Conservation (phyloP, 2,329 filamentous ascomycete species). For the Phialemoniopsis sp. region DNA sequence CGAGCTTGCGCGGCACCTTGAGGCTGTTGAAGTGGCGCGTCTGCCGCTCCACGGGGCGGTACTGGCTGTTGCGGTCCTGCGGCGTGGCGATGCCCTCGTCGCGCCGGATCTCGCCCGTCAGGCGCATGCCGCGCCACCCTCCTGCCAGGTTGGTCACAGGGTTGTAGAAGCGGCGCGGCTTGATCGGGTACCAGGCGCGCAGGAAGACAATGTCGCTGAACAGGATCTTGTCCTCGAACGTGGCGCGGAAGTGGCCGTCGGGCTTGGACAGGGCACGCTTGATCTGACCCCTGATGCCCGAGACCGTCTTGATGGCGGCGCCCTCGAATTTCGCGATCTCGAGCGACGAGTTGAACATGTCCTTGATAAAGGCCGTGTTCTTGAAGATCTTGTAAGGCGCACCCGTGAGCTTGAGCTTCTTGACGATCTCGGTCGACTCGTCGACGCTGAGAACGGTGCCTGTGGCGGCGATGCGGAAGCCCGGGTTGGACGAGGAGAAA, state of each 20-base stretch:
- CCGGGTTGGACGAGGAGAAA: constrained; percentile 77
- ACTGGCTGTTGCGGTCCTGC: constrained; percentile 77
- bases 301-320: constrained; percentile 91
- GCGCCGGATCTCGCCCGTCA: constrained; percentile 86
- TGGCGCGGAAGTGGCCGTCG: constrained; percentile 92
- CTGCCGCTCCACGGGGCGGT: constrained; percentile 64
- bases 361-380: constrained; percentile 97
- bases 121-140: constrained; percentile 82
- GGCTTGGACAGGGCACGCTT: constrained; percentile 91
- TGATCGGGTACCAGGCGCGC: constrained; percentile 93
- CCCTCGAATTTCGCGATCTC: constrained; percentile 99
- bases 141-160: constrained; percentile 89
- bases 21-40: constrained; percentile 76
- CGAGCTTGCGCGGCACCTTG: constrained; percentile 72
- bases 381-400: constrained; percentile 95
- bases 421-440: constrained; percentile 94
- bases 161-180: constrained; percentile 95
- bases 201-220: constrained; percentile 97
- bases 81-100: constrained; percentile 74
- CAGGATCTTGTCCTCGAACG: constrained; percentile 97
- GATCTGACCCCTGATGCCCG: constrained; percentile 92
- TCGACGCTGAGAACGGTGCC: constrained; percentile 93
- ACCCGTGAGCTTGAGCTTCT: constrained; percentile 75
- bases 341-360: constrained; percentile 92
- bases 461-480: constrained; percentile 91